Evolutionary conservation across 2,329 filamentous ascomycete species (phyloP).

Genomic region (Stenocarpella maydis): DNA sequence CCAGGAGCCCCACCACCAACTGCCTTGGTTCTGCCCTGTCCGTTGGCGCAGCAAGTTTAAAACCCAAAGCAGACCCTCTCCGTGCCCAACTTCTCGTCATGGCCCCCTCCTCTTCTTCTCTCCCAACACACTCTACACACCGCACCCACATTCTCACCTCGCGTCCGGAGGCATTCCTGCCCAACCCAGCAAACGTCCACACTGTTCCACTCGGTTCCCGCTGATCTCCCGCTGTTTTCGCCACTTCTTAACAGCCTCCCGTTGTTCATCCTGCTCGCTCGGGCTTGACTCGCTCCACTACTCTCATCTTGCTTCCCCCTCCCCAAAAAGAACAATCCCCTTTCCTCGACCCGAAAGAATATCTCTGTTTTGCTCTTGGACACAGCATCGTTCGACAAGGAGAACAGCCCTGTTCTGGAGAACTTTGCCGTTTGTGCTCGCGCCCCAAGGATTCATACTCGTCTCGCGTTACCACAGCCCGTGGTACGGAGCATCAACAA

Average conservation of each 20-base stretch:
- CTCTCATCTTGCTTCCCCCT: constrained; percentile 20
- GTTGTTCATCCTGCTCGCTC: constrained; percentile 1
- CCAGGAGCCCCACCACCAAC: constrained; percentile 1
- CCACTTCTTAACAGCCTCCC: constrained; percentile 33
- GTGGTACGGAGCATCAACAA: constrained; percentile 27
- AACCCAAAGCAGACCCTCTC: constrained; percentile 36
- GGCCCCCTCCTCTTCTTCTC: constrained; percentile 20
- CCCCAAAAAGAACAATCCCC: neutral
- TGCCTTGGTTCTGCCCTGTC: constrained; percentile 15
- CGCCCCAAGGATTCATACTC: constrained; percentile 12
- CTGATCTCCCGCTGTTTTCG: constrained; percentile 36
- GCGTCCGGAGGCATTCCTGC: constrained; percentile 32
- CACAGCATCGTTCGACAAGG: constrained; percentile 25
- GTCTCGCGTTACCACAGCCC: constrained; percentile 27
- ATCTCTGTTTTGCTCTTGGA: constrained; percentile 26
- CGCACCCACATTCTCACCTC: constrained; percentile 12
- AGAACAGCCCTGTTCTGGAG: constrained; percentile 36
- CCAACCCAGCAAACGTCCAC: constrained; percentile 30
- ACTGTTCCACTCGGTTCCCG: constrained; percentile 32
- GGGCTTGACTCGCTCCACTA: constrained; percentile 33
- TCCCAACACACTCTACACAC: constrained; percentile 7
- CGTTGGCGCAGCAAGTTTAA: constrained; percentile 35
- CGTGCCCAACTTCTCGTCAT: constrained; percentile 32
- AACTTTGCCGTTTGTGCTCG: constrained; percentile 25
- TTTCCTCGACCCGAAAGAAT: constrained; percentile 17